These are phyloP conservation scores for Lentinula boryana DNA, from an alignment of 768 basidiomycete species.

Conservation along the genomic window DNA sequence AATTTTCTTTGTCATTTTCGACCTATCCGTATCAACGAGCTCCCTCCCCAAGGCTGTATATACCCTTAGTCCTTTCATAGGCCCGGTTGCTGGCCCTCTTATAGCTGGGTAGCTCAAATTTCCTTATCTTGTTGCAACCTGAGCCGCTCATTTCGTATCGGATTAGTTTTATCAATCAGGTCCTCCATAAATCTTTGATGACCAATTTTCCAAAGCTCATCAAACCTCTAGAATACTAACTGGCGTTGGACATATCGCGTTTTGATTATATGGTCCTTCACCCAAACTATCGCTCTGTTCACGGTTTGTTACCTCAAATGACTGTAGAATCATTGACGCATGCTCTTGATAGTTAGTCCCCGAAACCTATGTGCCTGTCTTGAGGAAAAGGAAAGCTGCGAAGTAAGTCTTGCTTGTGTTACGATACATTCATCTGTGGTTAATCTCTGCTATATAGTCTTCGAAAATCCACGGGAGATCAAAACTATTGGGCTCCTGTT, in stretches of 20 bases:
- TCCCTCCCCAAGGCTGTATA: constrained; percentile 48
- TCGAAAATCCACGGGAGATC: constrained; percentile 50
- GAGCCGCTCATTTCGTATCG: neutral
- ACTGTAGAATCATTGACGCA: neutral
- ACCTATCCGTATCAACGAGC: neutral
- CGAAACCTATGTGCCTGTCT: constrained; percentile 64
- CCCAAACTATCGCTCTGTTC: constrained; percentile 44
- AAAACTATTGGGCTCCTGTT: constrained; percentile 49
- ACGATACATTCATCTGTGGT: neutral
- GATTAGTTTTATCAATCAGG: constrained; percentile 64
- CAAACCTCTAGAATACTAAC: constrained; percentile 34
- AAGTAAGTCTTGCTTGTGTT: constrained; percentile 25
- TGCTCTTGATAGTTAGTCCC: constrained; percentile 45
- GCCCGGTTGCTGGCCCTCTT: constrained; percentile 49
- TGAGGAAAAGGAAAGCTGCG: constrained; percentile 55
- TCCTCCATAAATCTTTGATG: constrained; percentile 14
- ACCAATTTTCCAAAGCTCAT: neutral
- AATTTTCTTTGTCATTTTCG: neutral
- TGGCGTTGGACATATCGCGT: constrained; percentile 82
- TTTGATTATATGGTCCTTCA: constrained; percentile 62
- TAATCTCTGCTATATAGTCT: constrained; percentile 26
- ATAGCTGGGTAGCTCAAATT: constrained; percentile 46
- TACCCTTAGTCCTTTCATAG: constrained; percentile 47
- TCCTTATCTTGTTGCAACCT: constrained; percentile 1
- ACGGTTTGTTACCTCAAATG: constrained; percentile 28